Conservation (phyloP, 225 moss, liverwort and hornwort species). For the Thuidium tamariscinum region DNA sequence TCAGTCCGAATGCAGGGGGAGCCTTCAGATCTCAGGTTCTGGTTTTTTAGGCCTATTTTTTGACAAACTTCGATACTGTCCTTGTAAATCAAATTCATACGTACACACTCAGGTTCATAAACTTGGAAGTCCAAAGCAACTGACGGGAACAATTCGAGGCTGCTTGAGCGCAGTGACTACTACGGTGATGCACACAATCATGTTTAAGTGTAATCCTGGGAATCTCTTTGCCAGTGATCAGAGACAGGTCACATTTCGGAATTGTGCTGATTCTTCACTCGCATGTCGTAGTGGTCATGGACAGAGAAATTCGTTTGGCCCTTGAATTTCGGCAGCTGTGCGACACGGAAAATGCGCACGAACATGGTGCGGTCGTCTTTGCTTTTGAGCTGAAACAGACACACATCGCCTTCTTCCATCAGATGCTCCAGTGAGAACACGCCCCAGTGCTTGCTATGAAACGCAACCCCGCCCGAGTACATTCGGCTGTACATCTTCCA, state of each 20-base stretch:
- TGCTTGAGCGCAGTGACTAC: not conserved
- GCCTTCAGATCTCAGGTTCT: not conserved
- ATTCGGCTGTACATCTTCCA: constrained; percentile 10
- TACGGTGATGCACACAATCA: not conserved
- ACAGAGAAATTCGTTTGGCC: not conserved
- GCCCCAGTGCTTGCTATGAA: constrained; percentile 4
- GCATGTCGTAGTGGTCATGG: constrained; percentile 13
- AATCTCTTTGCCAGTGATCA: not conserved
- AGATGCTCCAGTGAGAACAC: constrained; percentile 12
- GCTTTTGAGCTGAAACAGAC: constrained; percentile 15
- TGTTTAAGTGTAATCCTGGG: not conserved
- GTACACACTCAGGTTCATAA: not conserved
- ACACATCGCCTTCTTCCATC: constrained; percentile 27
- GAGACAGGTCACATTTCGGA: not conserved
- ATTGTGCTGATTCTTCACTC: not conserved
- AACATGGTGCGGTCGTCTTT: not conserved
- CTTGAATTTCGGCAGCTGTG: not conserved
- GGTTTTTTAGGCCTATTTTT: not conserved
- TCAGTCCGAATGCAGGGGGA: not conserved
- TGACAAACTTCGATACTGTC: not conserved
- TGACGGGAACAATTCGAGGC: not conserved
- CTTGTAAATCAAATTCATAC: not conserved
- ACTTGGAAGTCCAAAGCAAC: not conserved
- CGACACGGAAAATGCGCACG: constrained; percentile 21
- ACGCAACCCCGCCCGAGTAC: not conserved